Evolutionary conservation across 2,329 filamentous ascomycete species (phyloP), one percentile per base, ranked within the genome.

Genomic region (Colletotrichum shisoi): DNA sequence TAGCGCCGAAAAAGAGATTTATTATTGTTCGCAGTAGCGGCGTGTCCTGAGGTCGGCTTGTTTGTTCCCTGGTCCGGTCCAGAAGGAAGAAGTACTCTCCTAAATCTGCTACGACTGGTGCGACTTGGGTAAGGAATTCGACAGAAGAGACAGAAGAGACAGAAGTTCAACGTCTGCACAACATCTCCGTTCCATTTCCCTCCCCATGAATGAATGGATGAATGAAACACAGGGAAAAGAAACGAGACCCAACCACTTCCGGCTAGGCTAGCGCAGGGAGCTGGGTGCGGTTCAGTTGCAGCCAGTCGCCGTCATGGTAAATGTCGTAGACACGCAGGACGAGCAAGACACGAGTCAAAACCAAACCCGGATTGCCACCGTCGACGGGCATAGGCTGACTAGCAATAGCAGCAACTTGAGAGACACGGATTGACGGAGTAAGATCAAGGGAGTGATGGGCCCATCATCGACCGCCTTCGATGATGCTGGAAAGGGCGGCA

Each of bases 261-360:
- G 54, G 40, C 54, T 64, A 58, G 61, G 15, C 19, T 42, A 19
- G 39, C 34, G 49, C 62, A 67, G 54, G 53, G 54, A 57, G 54
- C 37, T 48, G 37, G 21, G 46, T 63, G 40, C 40, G 40, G 27
- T 39, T 54, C 54, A 54, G 61, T 49, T 58, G 24, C 13, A 44
- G 39, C 53, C 56, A 58, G 48, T 51, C 48, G 49, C 42, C 46
- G 17, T 56, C 56, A 44, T 40, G 61, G 27, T 3, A 48, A 59
- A 64, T 67, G 61, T 67, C 54, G 48, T 60, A 65, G 65, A 67
- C 65, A 67, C n/a, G 44, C 54, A 67, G 42, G 42, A 54, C 17
- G 56, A 56, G 27, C 27, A 31, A 31, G 27, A 46, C 21, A 39
- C 46, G 21, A 53, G 44, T n/a, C 24, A 67, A 24, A 19, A 44